A percentile compares a stretch with the other conserved stretches of the same genome.
phyloP scores from a whole-genome alignment of 2,329 filamentous ascomycete species.

The Epichloe baconii region DNA sequence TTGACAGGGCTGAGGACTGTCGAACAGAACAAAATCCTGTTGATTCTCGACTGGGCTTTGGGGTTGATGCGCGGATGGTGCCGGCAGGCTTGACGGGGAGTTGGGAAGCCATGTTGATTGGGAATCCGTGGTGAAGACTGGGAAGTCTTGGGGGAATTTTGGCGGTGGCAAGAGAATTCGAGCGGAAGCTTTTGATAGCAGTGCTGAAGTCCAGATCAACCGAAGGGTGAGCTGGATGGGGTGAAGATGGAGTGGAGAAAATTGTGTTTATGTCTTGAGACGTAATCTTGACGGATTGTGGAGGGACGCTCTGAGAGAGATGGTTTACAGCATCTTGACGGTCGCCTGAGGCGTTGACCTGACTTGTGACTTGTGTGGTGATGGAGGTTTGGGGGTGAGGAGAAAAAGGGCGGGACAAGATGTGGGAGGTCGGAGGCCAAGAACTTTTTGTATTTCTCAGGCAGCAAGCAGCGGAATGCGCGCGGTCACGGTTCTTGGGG shows the following conservation, averaged over 20 bases:
- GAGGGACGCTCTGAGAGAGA: conserved; percentile 24
- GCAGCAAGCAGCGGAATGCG: conserved; percentile 23
- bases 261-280: conserved; percentile 28
- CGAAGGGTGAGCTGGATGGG: conserved; percentile 38
- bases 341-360: conserved; percentile 24
- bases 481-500: neutral
- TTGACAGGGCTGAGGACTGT: conserved; percentile 31
- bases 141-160: conserved; percentile 53
- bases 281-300: conserved; percentile 39
- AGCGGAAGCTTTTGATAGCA: conserved; percentile 44
- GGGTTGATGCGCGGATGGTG: conserved; percentile 44
- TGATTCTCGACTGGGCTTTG: conserved; percentile 37
- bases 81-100: conserved; percentile 50
- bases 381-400: conserved; percentile 18
- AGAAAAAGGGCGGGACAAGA: conserved; percentile 17
- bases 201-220: conserved; percentile 56
- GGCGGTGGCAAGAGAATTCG: conserved; percentile 39
- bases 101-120: conserved; percentile 71
- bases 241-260: conserved; percentile 32
- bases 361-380: conserved; percentile 19
- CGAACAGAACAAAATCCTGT: conserved; percentile 73
- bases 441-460: conserved; percentile 33
- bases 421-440: conserved; percentile 11
- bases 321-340: conserved; percentile 47
- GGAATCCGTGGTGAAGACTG: conserved; percentile 76